Base-by-base conservation (phyloP, 2,329 filamentous ascomycete genomes). In the Phyllachora maydis region DNA sequence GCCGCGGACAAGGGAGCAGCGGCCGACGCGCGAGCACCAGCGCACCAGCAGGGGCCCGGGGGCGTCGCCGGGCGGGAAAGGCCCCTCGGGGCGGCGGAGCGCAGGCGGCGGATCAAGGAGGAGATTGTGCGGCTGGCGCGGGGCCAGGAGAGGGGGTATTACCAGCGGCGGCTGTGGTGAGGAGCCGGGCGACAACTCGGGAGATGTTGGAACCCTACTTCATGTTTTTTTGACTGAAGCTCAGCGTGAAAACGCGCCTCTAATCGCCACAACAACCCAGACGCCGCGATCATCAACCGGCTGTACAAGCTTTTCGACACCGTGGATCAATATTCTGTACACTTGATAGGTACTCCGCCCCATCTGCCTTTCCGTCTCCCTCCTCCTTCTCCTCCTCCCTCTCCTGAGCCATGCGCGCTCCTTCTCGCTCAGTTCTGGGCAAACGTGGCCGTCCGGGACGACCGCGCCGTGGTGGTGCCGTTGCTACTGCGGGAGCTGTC, bases 81-180 rank as follows among this genome's bases (percentile, higher is more conserved):
- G 36, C 58, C 56, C 2, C 41, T 66, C 11, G 60, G 49, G 27
- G 46, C 47, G 26, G 59, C 56, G 0, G 56, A 65, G 42, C 54
- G 66, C 34, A 51, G 66, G 34, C 50, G 50, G 38, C 47, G 54
- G 32, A 71, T 69, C 36, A 66, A 63, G 37, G 56, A 63, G 30
- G 63, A 69, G 34, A 55, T 70, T 29, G 45, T 42, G 39, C 49
- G 42, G 30, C 35, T 59, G 26, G 48, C 58, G 5, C 54, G 52
- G 36, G 42, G 45, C 10, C 45, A 57, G 3, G 44, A 46, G 19
- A 21, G 25, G 6, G 30, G 29, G 5, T 32, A 33, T 8, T 34
- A 66, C 34, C 60, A 65, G 35, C 52, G 63, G 22, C 45, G 65
- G 23, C 42, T 65, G 30, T 65, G 56, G 50, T 68, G 43, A 35